Percentiles rank a stretch among this genome's conserved stretches.
phyloP scores from a whole-genome alignment of 2,329 filamentous ascomycete species.

The Fusarium sp. region DNA sequence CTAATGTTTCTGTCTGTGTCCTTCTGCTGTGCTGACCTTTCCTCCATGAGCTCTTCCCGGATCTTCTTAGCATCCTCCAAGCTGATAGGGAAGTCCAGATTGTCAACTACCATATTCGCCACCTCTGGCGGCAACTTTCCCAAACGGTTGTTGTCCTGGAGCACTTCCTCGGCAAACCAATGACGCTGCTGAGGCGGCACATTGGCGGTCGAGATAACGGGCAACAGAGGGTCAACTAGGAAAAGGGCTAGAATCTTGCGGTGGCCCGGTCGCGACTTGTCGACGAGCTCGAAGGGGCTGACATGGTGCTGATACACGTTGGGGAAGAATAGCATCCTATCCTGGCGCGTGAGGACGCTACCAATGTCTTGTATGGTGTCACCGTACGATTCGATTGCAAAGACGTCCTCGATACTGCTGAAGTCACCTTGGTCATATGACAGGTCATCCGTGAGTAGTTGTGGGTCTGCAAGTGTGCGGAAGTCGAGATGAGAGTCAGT shows the following conservation, averaged over 20 bases:
- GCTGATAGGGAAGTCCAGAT: constrained; percentile 36
- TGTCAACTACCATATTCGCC: constrained; percentile 30
- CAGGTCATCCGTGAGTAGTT: constrained; percentile 47
- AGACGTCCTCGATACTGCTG: constrained; percentile 52
- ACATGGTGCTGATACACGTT: constrained; percentile 67
- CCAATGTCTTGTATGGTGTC: constrained; percentile 58
- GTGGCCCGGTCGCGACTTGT: constrained; percentile 67
- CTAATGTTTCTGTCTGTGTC: neutral
- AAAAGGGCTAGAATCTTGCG: constrained; percentile 72
- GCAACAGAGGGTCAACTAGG: constrained; percentile 68
- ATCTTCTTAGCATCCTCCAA: constrained; percentile 34
- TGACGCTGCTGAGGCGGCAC: constrained; percentile 59
- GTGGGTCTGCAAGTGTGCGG: constrained; percentile 57
- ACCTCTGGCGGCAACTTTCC: constrained; percentile 33
- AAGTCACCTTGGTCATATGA: constrained; percentile 53
- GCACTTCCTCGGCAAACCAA: constrained; percentile 52
- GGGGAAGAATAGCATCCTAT: constrained; percentile 68
- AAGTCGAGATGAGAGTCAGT: constrained; percentile 65
- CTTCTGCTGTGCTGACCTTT: constrained; percentile 23
- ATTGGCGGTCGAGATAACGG: constrained; percentile 59
- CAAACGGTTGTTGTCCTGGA: constrained; percentile 3
- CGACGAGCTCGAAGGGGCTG: constrained; percentile 63
- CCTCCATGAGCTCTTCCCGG: constrained; percentile 29
- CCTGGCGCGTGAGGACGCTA: constrained; percentile 59
- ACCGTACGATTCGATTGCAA: constrained; percentile 49